Conservation (phyloP, 2,329 filamentous ascomycete species). For the Pleoardoris graminearum region DNA sequence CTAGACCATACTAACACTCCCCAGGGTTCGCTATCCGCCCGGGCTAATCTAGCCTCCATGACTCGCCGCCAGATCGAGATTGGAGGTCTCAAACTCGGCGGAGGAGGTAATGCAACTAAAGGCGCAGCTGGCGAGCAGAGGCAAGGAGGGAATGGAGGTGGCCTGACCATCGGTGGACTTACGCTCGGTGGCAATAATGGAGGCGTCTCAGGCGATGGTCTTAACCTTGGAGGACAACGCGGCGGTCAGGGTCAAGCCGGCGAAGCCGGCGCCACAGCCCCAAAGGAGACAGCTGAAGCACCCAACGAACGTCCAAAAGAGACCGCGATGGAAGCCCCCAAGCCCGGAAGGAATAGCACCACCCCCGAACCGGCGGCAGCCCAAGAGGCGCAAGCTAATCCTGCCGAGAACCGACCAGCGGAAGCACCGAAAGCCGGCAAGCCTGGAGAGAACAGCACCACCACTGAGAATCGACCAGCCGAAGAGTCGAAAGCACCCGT, state of each 20-base stretch:
- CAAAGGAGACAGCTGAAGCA: not conserved
- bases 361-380: too few relatives aligned
- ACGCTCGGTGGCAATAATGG: conserved; percentile 37
- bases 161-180: conserved; percentile 32
- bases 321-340: not conserved
- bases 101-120: conserved; percentile 8
- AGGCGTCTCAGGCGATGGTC: conserved; percentile 29
- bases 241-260: not conserved
- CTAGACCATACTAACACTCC: not conserved
- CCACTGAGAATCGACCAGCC: not conserved
- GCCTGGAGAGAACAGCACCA: not conserved
- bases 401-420: not conserved
- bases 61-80: conserved; percentile 24
- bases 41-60: conserved; percentile 18
- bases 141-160: conserved; percentile 21
- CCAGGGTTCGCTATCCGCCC: conserved; percentile 19
- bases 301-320: not conserved
- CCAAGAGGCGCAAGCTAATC: not conserved
- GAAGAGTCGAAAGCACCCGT: not conserved
- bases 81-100: conserved; percentile 19
- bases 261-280: conserved; percentile 11
- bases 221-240: conserved; percentile 18
- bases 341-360: not conserved
- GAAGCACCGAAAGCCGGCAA: not conserved
- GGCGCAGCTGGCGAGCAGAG: conserved; percentile 6